A percentile compares a stretch with the other conserved stretches of the same genome.
phyloP scores from a whole-genome alignment of 805 yeast species.

The Gaillardinia entomophila region DNA sequence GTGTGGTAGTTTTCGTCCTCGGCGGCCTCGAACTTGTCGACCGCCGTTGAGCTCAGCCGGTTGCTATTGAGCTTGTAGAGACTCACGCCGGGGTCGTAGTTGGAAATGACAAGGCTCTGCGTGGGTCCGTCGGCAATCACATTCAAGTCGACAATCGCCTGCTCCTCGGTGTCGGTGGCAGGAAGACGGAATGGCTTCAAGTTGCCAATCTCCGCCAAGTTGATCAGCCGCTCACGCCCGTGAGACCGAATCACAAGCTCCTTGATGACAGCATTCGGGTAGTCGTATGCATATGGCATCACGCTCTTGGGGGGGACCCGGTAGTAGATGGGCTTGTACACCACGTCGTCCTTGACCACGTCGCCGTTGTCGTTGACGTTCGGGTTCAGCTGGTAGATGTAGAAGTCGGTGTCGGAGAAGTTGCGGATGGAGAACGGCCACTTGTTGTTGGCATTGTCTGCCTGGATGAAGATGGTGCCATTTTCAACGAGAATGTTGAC shows the following conservation, averaged over 20 bases:
- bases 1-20: constrained; percentile 49
- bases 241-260: constrained; percentile 71
- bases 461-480: constrained; percentile 73
- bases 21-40: constrained; percentile 49
- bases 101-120: constrained; percentile 78
- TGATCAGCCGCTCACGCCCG: constrained; percentile 71
- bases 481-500: constrained; percentile 73
- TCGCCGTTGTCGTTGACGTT: constrained; percentile 57
- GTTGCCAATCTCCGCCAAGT: constrained; percentile 89
- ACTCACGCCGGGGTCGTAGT: constrained; percentile 74
- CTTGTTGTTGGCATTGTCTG: constrained; percentile 62
- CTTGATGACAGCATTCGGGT: constrained; percentile 82
- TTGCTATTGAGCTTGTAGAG: constrained; percentile 52
- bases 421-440: constrained; percentile 96
- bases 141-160: constrained; percentile 70
- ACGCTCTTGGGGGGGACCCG: constrained; percentile 83
- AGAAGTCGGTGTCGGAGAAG: constrained; percentile 81
- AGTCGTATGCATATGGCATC: constrained; percentile 98
- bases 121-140: constrained; percentile 96
- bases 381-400: constrained; percentile 84
- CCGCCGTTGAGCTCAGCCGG: constrained; percentile 19
- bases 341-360: constrained; percentile 40
- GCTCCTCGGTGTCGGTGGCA: constrained; percentile 29
- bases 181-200: constrained; percentile 80
- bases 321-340: constrained; percentile 75